Evolutionary conservation across 176 grass and related monocot genomes (phyloP), one percentile per base, ranked within the genome.

Genomic region (Musa beccarii): DNA sequence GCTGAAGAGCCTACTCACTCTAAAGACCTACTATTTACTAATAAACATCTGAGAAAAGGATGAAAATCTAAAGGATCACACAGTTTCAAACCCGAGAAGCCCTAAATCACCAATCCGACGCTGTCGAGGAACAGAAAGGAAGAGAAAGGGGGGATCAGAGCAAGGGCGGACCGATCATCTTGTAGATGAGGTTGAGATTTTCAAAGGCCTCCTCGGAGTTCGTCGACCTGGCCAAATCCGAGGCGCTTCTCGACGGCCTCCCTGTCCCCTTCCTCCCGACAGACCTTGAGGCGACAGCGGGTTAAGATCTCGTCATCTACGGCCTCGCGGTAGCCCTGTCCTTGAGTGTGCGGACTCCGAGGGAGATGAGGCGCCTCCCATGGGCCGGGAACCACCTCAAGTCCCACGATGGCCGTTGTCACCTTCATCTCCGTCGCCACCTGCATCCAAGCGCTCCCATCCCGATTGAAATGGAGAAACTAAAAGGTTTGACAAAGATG

Each of bases 331-430:
- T 93, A 90, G 52, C 88, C 88, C 77, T 97, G 29, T 93, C 66
- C 29, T 69, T 20, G 29, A 69, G 66, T 2, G 25, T 34, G 65
- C 65, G 65, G 13, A 25, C 4, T 23, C 34, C 28, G 25, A 68
- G 65, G 16, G 26, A 68, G 11, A 68, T 68, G 65, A 68, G 4
- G 66, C 26, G n/a, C 66, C 29, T 50, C 66, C 12, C 66, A 34
- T 4, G 29, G 29, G 66, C 49, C 49, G 29, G 28, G 66, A 28
- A 90, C 93, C 83, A 96, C 89, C 10, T 88, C 89, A 15, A 92
- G 79, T 19, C 93, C 93, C 66, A 92, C 87, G 76, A 96, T 92
- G 69, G 89, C 89, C 59, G 89, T 96, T 10, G 93, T 96, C 59
- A 88, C 81, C 85, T 96, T 92, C 76, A 88, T 76, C 68, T 84